These are phyloP conservation scores for Tetrahymena malaccensis DNA, from an alignment of 73 alveolate species.

Conservation along the genomic window DNA sequence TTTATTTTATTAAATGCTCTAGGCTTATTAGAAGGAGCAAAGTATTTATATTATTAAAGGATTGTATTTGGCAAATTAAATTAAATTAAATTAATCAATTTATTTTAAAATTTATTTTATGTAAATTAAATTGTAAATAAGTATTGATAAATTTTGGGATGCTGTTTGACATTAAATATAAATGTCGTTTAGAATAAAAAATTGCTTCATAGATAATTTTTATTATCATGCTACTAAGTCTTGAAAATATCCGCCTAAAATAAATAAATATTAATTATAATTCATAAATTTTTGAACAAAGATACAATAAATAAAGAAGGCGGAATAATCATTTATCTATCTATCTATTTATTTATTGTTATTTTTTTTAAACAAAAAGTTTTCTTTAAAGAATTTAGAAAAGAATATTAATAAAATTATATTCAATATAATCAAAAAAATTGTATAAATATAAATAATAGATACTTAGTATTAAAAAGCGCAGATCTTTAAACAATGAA, in stretches of 20 bases:
- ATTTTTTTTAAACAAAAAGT: neutral
- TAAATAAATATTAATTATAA: neutral
- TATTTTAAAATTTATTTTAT: too few relatives aligned
- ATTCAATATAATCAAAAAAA: neutral
- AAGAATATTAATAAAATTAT: neutral
- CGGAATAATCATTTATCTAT: neutral
- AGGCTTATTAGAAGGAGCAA: too few relatives aligned
- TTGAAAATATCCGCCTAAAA: neutral
- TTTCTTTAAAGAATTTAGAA: neutral
- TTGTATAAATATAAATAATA: neutral
- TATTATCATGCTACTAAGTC: neutral
- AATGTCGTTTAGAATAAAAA: too few relatives aligned
- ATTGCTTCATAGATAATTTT: too few relatives aligned
- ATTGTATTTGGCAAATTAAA: too few relatives aligned
- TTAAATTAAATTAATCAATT: too few relatives aligned
- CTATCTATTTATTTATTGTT: neutral
- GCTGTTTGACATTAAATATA: too few relatives aligned
- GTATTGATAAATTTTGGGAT: too few relatives aligned
- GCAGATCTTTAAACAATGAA: neutral
- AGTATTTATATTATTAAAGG: too few relatives aligned
- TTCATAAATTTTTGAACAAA: neutral
- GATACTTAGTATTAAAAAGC: neutral
- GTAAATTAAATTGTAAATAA: neutral
- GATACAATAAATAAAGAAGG: neutral
- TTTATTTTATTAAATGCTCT: too few relatives aligned